Base-by-base conservation (phyloP, 768 basidiomycete species). In the Mycena galericulata region DNA sequence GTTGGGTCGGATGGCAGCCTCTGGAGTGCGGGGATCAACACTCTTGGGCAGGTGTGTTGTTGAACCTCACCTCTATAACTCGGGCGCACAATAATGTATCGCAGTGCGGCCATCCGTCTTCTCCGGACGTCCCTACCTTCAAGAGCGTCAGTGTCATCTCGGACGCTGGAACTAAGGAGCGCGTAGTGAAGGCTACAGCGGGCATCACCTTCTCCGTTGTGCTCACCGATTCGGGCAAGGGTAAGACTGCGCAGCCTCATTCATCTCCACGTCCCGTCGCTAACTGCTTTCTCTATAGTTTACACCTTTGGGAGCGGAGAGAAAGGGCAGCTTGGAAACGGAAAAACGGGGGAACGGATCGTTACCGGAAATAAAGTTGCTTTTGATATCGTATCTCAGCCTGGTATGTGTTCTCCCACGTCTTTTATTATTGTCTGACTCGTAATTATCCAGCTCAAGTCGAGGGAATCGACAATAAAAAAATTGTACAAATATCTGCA, bases 311-410 rank as follows among this genome's bases (percentile, higher is more conserved):
- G 97, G 36, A 96, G 94, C 56, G 94, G 90, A 24, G 96, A 98
- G 79, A 90, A 94, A 65, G 97, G 97, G 1, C 97, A 98, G 71
- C 84, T 98, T 0, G 97, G 96, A 0, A 97, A 95, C 76, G 97
- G 97, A 20, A 89, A 89, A 70, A 97, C 95, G 0, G 95, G 97
- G n/a, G 96, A 97, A 79, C 88, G 94, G 38, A 94, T 97, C 65
- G 88, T 91, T 11, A 92, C 92, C 1, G 93, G 92, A 22, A 94
- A 94, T 73, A 95, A 95, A 79, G 89, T 90, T 0, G 90, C 88
- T 14, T 97, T 87, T 74, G 96, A 97, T 74, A 86, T 93, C 22
- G 91, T 95, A 72, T 79, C 83, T 36, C 84, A 88, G 11, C 93
- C 94, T 27, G 82, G 94, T 92, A 73, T 71, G 85, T 26, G 85